Base-by-base conservation (phyloP, 2,329 filamentous ascomycete genomes). In the Phyllosticta citribraziliensis region DNA sequence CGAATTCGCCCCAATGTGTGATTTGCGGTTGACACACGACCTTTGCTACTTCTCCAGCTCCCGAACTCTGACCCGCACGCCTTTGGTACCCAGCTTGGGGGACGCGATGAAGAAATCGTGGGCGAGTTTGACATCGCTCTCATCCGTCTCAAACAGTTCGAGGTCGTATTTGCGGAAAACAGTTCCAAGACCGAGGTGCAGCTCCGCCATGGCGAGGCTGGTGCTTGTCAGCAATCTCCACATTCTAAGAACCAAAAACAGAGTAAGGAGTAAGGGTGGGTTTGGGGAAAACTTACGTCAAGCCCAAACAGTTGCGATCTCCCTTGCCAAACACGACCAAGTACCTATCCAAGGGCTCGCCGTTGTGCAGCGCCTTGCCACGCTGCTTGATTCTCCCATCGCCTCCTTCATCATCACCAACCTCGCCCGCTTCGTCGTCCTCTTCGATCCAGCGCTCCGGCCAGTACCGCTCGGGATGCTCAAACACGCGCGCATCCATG, bases 301-400 rank as follows among this genome's bases (percentile, higher is more conserved):
- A 70, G 0, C 77, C 77, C 12, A 79, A 64, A 63, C 77, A 80
- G 11, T 66, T 66, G 14, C 77, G 67, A 4, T 72, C 73, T 0
- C 78, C 78, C 47, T 73, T 72, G 2, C 72, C 69, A 62, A 79
- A 79, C 0, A 68, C 69, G 5, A 78, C 71, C 55, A 76, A 69
- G 62, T 74, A 78, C 30, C 70, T 70, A n/a, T 74, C 72, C 5
- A 75, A 65, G 1, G 70, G 67, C 20, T 72, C 66, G 4, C 72
- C 70, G 22, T 72, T 68, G 0, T 59, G 55, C 1, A 69, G 69
- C 54, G 70, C 65, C 3, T 67, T 64, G 11, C 20, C 9, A 50
- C 40, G 40, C 14, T 47, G 17, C 17, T n/a, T 8, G 17, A 47
- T 47, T 47, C 27, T 47, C 40, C 40, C n/a, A 22, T 22, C n/a